phyloP scores from a whole-genome alignment of 257 asterid species.

The Lavandula angustifolia region DNA sequence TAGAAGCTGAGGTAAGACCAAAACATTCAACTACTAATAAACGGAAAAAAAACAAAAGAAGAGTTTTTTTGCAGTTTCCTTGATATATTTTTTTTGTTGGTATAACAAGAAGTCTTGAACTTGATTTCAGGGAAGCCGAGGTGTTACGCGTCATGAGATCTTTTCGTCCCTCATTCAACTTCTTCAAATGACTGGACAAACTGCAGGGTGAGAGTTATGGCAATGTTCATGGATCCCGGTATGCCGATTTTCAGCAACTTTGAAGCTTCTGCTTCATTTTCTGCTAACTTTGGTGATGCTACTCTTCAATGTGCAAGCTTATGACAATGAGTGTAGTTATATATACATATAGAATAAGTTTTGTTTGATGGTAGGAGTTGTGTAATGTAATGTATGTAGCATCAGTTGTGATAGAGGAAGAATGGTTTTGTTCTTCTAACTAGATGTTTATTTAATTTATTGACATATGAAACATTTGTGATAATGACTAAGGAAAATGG shows the following conservation, averaged over 20 bases:
- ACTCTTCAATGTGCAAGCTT: no score
- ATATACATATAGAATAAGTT: no score
- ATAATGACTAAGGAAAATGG: no score
- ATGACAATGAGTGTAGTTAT: no score
- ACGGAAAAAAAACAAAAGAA: neutral
- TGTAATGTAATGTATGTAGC: no score
- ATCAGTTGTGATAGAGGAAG: no score
- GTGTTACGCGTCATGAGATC: slow-evolving; percentile 67
- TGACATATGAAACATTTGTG: no score
- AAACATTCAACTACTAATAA: neutral
- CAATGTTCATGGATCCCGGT: slow-evolving; percentile 33
- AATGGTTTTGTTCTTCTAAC: no score
- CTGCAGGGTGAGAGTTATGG: slow-evolving; percentile 35
- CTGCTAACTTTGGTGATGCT: no score
- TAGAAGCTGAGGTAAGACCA: slow-evolving; percentile 64
- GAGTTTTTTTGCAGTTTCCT: neutral
- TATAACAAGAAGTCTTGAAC: slow-evolving; percentile 8
- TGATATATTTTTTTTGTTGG: slow-evolving; percentile 10
- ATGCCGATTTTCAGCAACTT: slow-evolving; percentile 36
- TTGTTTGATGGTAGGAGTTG: no score
- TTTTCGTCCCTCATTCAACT: slow-evolving; percentile 82
- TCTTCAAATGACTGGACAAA: slow-evolving; percentile 51
- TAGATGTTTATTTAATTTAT: no score
- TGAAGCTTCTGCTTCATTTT: slow-evolving; percentile 42
- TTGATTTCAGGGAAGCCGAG: slow-evolving; percentile 51